Percentiles rank a stretch among this genome's conserved stretches.
phyloP scores from a whole-genome alignment of 495 filamentous ascomycete species.

The Pseudoneurospora amorphoporcata region DNA sequence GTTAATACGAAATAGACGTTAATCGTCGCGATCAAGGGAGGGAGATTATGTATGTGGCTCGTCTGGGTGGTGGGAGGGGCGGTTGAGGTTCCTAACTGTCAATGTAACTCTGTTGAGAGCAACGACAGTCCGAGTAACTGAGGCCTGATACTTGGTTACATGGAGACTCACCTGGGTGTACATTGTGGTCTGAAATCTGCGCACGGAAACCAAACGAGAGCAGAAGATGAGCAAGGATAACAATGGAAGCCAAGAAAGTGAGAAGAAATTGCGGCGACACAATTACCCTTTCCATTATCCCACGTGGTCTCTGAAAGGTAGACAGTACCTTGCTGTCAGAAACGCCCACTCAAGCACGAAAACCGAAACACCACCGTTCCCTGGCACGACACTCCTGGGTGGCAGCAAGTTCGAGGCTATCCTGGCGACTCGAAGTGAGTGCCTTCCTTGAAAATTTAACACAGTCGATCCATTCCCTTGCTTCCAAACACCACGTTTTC shows the following conservation, averaged over 20 bases:
- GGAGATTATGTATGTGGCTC: not conserved
- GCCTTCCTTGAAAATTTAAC: not conserved
- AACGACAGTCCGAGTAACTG: not conserved
- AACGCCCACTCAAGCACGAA: not conserved
- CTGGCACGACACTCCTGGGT: not conserved
- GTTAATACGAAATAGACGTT: not conserved
- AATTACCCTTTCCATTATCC: not conserved
- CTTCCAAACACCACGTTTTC: not conserved
- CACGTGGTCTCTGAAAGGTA: not conserved
- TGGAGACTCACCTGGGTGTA: not conserved
- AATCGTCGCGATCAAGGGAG: not conserved
- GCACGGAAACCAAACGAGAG: not conserved
- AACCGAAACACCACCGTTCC: not conserved
- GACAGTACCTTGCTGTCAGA: not conserved
- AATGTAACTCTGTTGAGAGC: not conserved
- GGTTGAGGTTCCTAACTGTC: not conserved
- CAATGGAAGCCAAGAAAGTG: not conserved
- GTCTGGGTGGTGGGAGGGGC: not conserved
- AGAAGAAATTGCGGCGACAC: not conserved
- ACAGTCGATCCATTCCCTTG: not conserved
- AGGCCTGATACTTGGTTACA: not conserved
- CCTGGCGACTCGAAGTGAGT: not conserved
- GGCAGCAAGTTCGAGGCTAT: not conserved
- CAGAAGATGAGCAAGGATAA: not conserved
- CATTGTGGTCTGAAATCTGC: not conserved